A percentile compares a stretch with the other conserved stretches of the same genome.
Evolutionary conservation across 768 basidiomycete species (phyloP).

Genomic region (Suillus clintonianus): DNA sequence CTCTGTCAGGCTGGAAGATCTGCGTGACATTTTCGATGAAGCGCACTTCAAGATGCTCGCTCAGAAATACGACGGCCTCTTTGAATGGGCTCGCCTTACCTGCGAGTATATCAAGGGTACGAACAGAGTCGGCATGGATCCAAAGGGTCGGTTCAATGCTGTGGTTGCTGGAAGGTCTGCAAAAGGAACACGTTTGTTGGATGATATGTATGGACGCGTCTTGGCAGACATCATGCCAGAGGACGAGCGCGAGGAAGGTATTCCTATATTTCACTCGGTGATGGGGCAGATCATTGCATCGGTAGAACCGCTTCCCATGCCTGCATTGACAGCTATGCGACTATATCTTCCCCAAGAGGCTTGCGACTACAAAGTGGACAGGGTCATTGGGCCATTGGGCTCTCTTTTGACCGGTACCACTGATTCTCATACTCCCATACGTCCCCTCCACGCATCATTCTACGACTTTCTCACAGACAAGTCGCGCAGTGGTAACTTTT

Average conservation of each 20-base stretch:
- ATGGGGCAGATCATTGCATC: conserved; percentile 2
- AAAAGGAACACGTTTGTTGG: neutral
- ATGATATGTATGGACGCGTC: neutral
- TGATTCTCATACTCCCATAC: conserved; percentile 4
- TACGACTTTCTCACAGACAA: conserved; percentile 22
- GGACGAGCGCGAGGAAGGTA: neutral
- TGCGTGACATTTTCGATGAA: neutral
- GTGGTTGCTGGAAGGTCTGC: neutral
- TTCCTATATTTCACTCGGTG: neutral
- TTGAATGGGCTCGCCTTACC: conserved; percentile 8
- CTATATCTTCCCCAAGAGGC: neutral
- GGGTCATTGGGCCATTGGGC: neutral
- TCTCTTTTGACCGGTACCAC: conserved; percentile 2
- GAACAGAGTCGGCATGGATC: neutral
- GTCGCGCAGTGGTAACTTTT: conserved; percentile 13
- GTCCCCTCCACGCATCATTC: conserved; percentile 27
- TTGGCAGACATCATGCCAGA: conserved; percentile 2
- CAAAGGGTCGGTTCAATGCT: neutral
- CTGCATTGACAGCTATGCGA: neutral
- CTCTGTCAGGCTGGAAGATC: neutral
- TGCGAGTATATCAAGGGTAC: conserved; percentile 9
- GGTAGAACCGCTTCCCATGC: conserved; percentile 2
- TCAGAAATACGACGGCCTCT: conserved; percentile 5
- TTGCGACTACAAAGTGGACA: neutral
- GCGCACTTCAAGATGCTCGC: neutral